A percentile compares a stretch with the other conserved stretches of the same genome.
These are phyloP conservation scores for Cercospora brassicicola DNA, from an alignment of 2,329 filamentous ascomycete genomes.

Conservation along the genomic window DNA sequence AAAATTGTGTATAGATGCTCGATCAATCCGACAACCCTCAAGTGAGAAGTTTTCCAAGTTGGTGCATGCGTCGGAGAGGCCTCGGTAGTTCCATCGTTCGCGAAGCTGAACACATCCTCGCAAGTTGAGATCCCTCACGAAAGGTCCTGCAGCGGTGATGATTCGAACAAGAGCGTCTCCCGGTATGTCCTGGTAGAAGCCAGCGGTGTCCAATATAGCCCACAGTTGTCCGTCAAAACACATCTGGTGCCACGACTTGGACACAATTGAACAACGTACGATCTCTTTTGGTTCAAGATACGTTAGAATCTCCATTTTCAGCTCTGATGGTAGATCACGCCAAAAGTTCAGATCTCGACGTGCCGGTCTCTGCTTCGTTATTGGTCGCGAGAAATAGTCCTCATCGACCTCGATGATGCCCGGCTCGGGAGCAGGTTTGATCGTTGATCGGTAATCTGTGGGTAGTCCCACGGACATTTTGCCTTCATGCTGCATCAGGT, in stretches of 20 bases:
- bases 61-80: conserved; percentile 77
- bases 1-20: conserved; percentile 73
- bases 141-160: conserved; percentile 80
- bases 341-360: conserved; percentile 66
- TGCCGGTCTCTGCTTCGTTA: conserved; percentile 34
- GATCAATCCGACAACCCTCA: conserved; percentile 85
- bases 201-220: conserved; percentile 71
- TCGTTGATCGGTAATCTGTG: conserved; percentile 57
- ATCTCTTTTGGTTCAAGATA: conserved; percentile 79
- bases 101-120: conserved; percentile 86
- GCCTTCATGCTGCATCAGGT: conserved; percentile 52
- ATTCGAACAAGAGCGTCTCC: conserved; percentile 81
- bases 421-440: conserved; percentile 37
- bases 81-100: conserved; percentile 74
- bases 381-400: conserved; percentile 49
- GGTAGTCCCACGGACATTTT: conserved; percentile 63
- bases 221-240: conserved; percentile 96
- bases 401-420: conserved; percentile 41
- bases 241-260: conserved; percentile 72
- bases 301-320: conserved; percentile 74
- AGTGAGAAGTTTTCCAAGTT: conserved; percentile 86
- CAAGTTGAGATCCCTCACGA: conserved; percentile 86
- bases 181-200: conserved; percentile 85
- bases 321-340: conserved; percentile 76
- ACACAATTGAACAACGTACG: conserved; percentile 73